Evolutionary conservation across 73 alveolate species (phyloP).

Genomic region (Paramecium caudatum): DNA sequence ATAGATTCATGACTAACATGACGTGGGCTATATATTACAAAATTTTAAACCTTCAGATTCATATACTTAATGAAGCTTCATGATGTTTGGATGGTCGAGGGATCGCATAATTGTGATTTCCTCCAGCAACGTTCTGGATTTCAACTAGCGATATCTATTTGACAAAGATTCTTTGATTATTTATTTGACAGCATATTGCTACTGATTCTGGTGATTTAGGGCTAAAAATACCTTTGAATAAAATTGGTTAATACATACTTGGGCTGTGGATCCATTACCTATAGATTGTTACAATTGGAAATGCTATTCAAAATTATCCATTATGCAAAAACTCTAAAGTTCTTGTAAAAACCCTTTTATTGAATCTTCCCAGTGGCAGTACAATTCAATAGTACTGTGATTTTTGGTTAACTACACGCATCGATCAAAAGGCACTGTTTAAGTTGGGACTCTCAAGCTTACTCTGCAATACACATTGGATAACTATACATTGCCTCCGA

Average conservation of each 20-base stretch:
- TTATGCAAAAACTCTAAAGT: background rate
- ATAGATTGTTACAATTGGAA: background rate
- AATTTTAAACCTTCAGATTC: conserved; percentile 84
- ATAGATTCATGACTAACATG: background rate
- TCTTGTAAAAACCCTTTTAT: conserved; percentile 19
- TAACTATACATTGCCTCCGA: conserved; percentile 1
- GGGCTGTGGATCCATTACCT: conserved; percentile 55
- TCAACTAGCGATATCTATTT: background rate
- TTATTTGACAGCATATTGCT: conserved; percentile 40
- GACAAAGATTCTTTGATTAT: background rate
- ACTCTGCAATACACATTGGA: conserved; percentile 9
- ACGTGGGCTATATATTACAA: conserved; percentile 76
- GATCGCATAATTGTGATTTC: conserved; percentile 91
- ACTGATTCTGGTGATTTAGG: background rate
- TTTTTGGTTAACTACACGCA: background rate
- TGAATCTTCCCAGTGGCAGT: background rate
- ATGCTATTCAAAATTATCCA: conserved; percentile 6
- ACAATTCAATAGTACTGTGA: conserved; percentile 41
- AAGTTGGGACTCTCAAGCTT: background rate
- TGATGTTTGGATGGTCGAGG: conserved; percentile 93
- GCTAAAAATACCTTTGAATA: conserved; percentile 47
- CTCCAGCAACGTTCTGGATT: conserved; percentile 79
- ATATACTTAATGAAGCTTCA: conserved; percentile 83
- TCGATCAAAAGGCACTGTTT: background rate
- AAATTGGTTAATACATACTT: conserved; percentile 14